These are phyloP conservation scores for Ophiostoma ulmi DNA, from an alignment of 2,329 filamentous ascomycete species.

Conservation along the genomic window DNA sequence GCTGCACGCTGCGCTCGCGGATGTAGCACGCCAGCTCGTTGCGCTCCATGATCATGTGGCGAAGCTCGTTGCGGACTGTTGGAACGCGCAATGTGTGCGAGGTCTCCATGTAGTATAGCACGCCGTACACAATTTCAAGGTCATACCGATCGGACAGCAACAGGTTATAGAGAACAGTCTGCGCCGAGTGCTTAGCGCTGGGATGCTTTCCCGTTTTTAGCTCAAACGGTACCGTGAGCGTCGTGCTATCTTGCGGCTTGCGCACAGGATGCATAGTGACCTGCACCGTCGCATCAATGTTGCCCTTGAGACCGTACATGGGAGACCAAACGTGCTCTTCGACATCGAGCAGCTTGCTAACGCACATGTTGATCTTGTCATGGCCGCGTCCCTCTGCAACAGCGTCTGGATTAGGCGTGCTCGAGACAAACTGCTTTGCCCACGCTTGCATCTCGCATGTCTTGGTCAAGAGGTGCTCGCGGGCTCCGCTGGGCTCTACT, in stretches of 20 bases:
- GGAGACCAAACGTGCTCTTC: slow-evolving; percentile 99
- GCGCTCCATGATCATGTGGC: slow-evolving; percentile 94
- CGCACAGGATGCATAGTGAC: slow-evolving; percentile 64
- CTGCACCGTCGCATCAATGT: slow-evolving; percentile 95
- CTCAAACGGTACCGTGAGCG: slow-evolving; percentile 84
- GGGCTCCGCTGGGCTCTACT: slow-evolving; percentile 65
- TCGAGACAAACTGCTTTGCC: slow-evolving; percentile 74
- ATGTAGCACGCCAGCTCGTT: slow-evolving; percentile 85
- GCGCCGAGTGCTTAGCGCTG: slow-evolving; percentile 78
- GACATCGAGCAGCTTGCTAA: slow-evolving; percentile 91
- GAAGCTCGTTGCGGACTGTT: slow-evolving; percentile 77
- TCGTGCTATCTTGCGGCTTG: slow-evolving; percentile 42
- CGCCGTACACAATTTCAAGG: slow-evolving; percentile 80
- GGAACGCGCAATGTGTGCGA: slow-evolving; percentile 82
- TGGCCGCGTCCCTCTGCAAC: slow-evolving; percentile 74
- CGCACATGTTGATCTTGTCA: slow-evolving; percentile 70
- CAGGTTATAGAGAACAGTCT: slow-evolving; percentile 91
- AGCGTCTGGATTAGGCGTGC: slow-evolving; percentile 64
- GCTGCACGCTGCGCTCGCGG: slow-evolving; percentile 68
- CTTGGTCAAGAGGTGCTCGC: slow-evolving; percentile 76
- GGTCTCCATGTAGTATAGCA: slow-evolving; percentile 92
- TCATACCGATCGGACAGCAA: slow-evolving; percentile 92
- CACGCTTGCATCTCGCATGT: slow-evolving; percentile 75
- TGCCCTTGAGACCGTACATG: slow-evolving; percentile 94
- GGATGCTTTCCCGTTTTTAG: slow-evolving; percentile 89